Conservation (phyloP, 2,329 filamentous ascomycete genomes). For the Celoporthe dispersa region DNA sequence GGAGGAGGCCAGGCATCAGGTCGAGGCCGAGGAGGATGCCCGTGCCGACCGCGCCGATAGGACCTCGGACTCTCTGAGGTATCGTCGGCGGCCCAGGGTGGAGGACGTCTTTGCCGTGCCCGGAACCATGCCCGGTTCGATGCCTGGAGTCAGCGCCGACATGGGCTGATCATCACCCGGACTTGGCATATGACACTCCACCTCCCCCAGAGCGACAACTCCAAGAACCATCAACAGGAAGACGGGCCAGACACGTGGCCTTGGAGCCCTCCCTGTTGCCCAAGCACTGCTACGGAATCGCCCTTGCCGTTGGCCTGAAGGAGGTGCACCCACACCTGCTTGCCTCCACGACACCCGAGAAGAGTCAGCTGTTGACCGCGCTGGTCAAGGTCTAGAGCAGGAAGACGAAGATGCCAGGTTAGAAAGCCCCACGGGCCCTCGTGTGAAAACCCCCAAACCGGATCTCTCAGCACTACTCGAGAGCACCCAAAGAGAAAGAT, state of each 20-base stretch:
- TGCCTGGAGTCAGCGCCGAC: conserved; percentile 33
- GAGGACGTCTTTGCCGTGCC: conserved; percentile 36
- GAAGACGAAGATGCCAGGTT: neutral
- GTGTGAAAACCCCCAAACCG: neutral
- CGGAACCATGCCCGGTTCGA: conserved; percentile 36
- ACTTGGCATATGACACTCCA: neutral
- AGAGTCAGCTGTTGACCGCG: neutral
- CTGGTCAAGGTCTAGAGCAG: neutral
- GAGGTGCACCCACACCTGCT: neutral
- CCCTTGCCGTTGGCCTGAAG: neutral
- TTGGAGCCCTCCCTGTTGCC: neutral
- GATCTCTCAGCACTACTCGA: neutral
- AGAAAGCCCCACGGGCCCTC: neutral
- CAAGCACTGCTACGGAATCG: neutral
- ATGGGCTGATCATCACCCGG: conserved; percentile 16
- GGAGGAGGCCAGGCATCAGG: conserved; percentile 54
- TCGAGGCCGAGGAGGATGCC: conserved; percentile 48
- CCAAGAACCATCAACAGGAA: neutral
- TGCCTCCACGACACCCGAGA: too few species aligned
- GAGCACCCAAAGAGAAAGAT: neutral
- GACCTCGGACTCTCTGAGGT: conserved; percentile 40
- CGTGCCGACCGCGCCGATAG: conserved; percentile 42
- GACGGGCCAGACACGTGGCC: neutral
- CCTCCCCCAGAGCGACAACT: neutral
- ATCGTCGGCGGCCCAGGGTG: conserved; percentile 36